phyloP scores from a whole-genome alignment of 306 rosid genomes.

The Pterocarpus macrocarpus region DNA sequence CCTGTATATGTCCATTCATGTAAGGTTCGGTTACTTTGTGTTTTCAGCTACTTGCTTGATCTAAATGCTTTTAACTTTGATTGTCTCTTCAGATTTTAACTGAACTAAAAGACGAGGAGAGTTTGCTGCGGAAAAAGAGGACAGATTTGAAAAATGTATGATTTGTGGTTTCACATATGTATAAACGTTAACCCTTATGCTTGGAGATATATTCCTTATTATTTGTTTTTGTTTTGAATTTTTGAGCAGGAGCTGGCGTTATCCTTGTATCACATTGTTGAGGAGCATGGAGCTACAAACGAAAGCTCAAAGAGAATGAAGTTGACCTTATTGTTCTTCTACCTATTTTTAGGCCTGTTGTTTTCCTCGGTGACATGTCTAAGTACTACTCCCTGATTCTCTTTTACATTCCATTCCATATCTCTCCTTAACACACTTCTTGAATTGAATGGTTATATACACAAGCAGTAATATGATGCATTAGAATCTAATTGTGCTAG shows the following conservation, averaged over 20 bases:
- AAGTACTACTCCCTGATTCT: no score
- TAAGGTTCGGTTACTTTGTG: no score
- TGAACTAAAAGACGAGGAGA: constrained; percentile 78
- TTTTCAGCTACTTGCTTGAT: neutral
- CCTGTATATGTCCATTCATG: no score
- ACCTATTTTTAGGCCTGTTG: no score
- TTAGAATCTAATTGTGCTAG: constrained; percentile 50
- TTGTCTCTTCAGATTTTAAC: constrained; percentile 64
- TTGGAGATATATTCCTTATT: no score
- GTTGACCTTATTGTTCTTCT: constrained; percentile 69
- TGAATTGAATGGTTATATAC: neutral
- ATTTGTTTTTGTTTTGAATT: constrained; percentile 35
- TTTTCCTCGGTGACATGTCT: no score
- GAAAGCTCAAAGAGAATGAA: constrained; percentile 69
- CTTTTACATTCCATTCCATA: neutral
- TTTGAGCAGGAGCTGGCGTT: constrained; percentile 71
- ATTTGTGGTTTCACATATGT: no score
- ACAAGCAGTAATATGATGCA: no score
- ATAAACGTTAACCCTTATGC: no score
- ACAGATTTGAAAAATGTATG: constrained; percentile 66
- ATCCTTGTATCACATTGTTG: constrained; percentile 54
- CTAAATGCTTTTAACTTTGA: constrained; percentile 2
- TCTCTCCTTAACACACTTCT: neutral
- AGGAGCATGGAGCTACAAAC: constrained; percentile 63
- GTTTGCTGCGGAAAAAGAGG: constrained; percentile 63